Conservation (phyloP, 164 flowering plant species). For the Santalum album region DNA sequence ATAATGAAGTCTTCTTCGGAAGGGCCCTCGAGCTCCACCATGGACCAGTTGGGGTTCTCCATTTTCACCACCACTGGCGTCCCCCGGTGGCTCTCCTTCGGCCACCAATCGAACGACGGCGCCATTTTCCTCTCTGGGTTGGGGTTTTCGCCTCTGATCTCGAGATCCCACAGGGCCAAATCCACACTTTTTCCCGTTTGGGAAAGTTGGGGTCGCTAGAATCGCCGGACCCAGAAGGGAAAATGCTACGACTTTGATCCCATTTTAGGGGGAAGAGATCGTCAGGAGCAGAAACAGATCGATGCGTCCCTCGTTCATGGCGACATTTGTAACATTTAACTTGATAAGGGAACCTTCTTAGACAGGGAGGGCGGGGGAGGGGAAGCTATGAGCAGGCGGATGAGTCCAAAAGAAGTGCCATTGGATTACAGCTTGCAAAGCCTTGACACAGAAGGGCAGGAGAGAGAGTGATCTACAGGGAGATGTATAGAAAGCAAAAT, state of each 20-base stretch:
- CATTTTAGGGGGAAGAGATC: neutral
- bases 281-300: neutral
- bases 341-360: neutral
- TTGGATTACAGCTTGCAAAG: conserved; percentile 1
- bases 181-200: too few relatives aligned
- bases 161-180: conserved; percentile 4
- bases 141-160: neutral
- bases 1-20: conserved; percentile 43
- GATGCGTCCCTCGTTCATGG: neutral
- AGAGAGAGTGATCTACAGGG: neutral
- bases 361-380: neutral
- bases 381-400: neutral
- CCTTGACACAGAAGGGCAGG: neutral
- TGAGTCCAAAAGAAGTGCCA: neutral
- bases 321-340: neutral
- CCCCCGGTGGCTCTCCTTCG: conserved; percentile 49
- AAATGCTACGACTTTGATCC: neutral
- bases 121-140: conserved; percentile 6
- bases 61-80: conserved; percentile 84
- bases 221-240: neutral
- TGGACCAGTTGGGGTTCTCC: conserved; percentile 87
- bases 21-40: conserved; percentile 64
- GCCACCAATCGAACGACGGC: conserved; percentile 61
- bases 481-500: neutral
- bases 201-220: too few relatives aligned